Evolutionary conservation across 2,329 filamentous ascomycete genomes (phyloP).

Genomic region (Sarocladium strictum): DNA sequence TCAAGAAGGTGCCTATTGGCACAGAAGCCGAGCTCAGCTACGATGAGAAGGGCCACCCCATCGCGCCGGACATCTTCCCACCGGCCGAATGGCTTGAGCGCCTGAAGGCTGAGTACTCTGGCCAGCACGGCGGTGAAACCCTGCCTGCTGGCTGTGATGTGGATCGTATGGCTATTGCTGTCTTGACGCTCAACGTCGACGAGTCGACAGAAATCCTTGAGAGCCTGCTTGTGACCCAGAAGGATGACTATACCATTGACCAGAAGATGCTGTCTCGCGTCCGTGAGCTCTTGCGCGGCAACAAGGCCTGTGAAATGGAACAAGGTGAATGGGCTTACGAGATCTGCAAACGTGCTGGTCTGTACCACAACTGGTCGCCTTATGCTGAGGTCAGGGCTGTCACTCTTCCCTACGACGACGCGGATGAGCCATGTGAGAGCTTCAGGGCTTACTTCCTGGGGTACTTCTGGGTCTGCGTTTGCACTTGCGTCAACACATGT

Average conservation of each 20-base stretch:
- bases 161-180: slow-evolving; percentile 17
- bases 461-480: slow-evolving; percentile 21
- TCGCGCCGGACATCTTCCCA: slow-evolving; percentile 6
- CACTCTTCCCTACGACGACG: slow-evolving; percentile 21
- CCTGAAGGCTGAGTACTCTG: slow-evolving; percentile 20
- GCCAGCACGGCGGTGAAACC: slow-evolving; percentile 21
- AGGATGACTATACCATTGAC: slow-evolving; percentile 23
- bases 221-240: slow-evolving; percentile 16
- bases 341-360: slow-evolving; percentile 19
- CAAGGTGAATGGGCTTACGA: slow-evolving; percentile 22
- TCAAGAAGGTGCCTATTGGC: slow-evolving; percentile 2
- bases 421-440: slow-evolving; percentile 21
- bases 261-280: slow-evolving; percentile 16
- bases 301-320: slow-evolving; percentile 20
- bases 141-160: slow-evolving; percentile 20
- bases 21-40: slow-evolving; percentile 1
- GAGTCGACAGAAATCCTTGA: slow-evolving; percentile 13
- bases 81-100: slow-evolving; percentile 18
- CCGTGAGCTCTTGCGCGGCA: slow-evolving; percentile 17
- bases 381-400: slow-evolving; percentile 23
- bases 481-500: slow-evolving; percentile 14
- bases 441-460: slow-evolving; percentile 22
- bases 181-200: slow-evolving; percentile 19
- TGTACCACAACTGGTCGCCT: slow-evolving; percentile 15
- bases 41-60: slow-evolving; percentile 5